phyloP scores from a whole-genome alignment of 371 early-diverging fungal species.

The Mucor indicus region DNA sequence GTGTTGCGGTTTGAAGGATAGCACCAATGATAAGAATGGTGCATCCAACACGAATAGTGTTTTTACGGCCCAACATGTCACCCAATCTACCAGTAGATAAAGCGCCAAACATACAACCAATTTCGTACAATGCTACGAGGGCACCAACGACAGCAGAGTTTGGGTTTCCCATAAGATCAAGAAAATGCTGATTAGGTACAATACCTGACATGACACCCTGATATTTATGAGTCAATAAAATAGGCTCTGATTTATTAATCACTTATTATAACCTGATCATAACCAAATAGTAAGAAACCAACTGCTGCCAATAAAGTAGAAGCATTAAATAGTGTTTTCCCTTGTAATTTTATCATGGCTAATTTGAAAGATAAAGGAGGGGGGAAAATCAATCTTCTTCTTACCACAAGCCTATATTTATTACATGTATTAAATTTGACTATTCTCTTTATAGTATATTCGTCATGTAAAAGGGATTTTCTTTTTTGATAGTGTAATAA shows the following conservation, averaged over 20 bases:
- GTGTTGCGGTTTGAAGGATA: slow-evolving; percentile 36
- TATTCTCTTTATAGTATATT: no score
- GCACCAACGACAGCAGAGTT: slow-evolving; percentile 18
- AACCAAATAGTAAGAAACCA: slow-evolving; percentile 52
- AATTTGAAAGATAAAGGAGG: background rate
- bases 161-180: slow-evolving; percentile 32
- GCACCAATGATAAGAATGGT: slow-evolving; percentile 35
- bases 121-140: slow-evolving; percentile 33
- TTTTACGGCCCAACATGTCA: slow-evolving; percentile 41
- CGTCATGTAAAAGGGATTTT: no score
- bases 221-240: background rate
- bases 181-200: slow-evolving; percentile 30
- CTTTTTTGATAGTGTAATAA: no score
- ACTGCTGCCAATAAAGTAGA: slow-evolving; percentile 43
- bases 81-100: slow-evolving; percentile 39
- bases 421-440: no score
- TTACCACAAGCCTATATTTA: background rate
- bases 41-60: slow-evolving; percentile 33
- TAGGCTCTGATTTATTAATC: background rate
- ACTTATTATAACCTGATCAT: slow-evolving; percentile 38
- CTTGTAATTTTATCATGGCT: slow-evolving; percentile 22
- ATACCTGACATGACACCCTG: slow-evolving; percentile 51
- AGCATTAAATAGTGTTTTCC: slow-evolving; percentile 34
- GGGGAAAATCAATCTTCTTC: background rate
- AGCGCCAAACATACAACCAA: slow-evolving; percentile 37